Conservation (phyloP, 1,139 yeast genomes). For the Candida buenavistaensis region DNA sequence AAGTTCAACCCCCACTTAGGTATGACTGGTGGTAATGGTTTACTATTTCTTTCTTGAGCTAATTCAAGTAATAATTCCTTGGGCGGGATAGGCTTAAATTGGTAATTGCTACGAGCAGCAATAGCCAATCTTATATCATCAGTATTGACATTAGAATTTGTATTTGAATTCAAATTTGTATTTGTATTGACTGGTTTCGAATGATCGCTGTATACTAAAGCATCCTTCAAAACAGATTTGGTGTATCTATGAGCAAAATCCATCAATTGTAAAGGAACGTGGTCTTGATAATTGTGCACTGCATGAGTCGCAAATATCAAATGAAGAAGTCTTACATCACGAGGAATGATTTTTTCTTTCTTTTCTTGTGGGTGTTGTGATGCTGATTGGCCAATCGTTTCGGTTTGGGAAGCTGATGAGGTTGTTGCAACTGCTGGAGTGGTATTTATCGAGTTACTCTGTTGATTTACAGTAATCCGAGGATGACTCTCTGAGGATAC, state of each 20-base stretch:
- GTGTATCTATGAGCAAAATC: slow-evolving; percentile 95
- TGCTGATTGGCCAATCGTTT: slow-evolving; percentile 2
- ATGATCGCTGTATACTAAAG: slow-evolving; percentile 85
- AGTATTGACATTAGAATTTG: slow-evolving; percentile 61
- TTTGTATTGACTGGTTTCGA: slow-evolving; percentile 45
- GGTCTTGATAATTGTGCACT: slow-evolving; percentile 88
- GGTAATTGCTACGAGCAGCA: slow-evolving; percentile 90
- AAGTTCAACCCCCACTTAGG: slow-evolving; percentile 90
- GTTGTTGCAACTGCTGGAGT: slow-evolving; percentile 1
- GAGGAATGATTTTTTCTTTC: slow-evolving; percentile 50
- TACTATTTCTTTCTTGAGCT: slow-evolving; percentile 88
- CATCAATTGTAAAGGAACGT: slow-evolving; percentile 92
- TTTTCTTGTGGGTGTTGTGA: slow-evolving; percentile 10
- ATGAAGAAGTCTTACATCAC: slow-evolving; percentile 90
- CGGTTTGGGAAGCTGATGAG: slow-evolving; percentile 1
- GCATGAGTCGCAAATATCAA: slow-evolving; percentile 92
- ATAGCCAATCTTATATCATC: slow-evolving; percentile 93
- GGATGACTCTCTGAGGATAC: slow-evolving; percentile 1
- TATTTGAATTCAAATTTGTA: slow-evolving; percentile 32
- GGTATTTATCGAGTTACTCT: background rate
- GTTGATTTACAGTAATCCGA: background rate
- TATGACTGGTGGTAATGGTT: slow-evolving; percentile 87
- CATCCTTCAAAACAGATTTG: slow-evolving; percentile 81
- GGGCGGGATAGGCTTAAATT: slow-evolving; percentile 94
- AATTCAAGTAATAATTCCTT: slow-evolving; percentile 86